A percentile compares a stretch with the other conserved stretches of the same genome.
Conservation (phyloP, 2,329 filamentous ascomycete species). For the Monosporascus sp. region DNA sequence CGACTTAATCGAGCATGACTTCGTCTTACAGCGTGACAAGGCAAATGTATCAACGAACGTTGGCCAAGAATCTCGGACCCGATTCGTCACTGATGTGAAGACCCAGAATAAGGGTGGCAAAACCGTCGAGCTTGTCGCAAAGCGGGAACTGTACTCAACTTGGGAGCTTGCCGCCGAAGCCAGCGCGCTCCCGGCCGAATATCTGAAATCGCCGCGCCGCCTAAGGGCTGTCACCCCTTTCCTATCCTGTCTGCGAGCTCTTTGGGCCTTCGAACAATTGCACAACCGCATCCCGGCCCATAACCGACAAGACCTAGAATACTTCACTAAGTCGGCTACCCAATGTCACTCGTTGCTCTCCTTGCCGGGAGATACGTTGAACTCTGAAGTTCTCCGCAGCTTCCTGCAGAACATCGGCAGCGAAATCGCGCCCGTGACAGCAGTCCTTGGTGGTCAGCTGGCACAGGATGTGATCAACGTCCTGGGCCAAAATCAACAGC, state of each 20-base stretch:
- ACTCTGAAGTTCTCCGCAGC: conserved; percentile 67
- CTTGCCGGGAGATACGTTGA: conserved; percentile 61
- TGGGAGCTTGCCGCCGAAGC: conserved; percentile 77
- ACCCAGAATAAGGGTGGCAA: conserved; percentile 67
- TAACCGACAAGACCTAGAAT: conserved; percentile 59
- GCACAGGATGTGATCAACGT: conserved; percentile 98
- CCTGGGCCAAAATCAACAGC: conserved; percentile 82
- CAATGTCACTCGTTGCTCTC: conserved; percentile 71
- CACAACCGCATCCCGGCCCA: conserved; percentile 50
- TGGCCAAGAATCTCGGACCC: conserved; percentile 68
- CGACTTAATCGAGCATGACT: conserved; percentile 86
- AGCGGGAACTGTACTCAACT: conserved; percentile 85
- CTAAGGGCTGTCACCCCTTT: conserved; percentile 74
- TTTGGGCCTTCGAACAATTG: conserved; percentile 77
- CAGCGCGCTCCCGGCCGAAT: conserved; percentile 65
- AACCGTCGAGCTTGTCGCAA: conserved; percentile 78
- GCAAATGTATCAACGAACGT: conserved; percentile 63
- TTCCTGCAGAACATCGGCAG: conserved; percentile 83
- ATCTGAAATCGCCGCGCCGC: conserved; percentile 62
- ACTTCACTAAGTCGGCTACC: conserved; percentile 73
- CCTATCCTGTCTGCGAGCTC: conserved; percentile 77
- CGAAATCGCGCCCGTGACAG: conserved; percentile 81
- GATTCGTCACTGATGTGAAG: conserved; percentile 66
- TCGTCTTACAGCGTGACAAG: conserved; percentile 77
- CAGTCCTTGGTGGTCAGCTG: conserved; percentile 82